Evolutionary conservation across 805 yeast genomes (phyloP).

Genomic region (Candida sakaeoensis): DNA sequence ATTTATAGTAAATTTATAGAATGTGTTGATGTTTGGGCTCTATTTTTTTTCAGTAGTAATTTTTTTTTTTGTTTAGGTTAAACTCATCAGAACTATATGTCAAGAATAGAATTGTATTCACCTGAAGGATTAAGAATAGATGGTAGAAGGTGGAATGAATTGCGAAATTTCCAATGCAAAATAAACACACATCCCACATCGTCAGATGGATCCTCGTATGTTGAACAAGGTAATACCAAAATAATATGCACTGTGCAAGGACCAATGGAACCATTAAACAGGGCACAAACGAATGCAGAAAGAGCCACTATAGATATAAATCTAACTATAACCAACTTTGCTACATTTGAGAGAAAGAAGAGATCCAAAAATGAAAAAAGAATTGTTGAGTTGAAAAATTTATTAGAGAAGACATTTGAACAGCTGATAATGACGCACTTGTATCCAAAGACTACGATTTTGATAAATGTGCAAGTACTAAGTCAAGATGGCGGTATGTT

Average conservation of each 20-base stretch:
- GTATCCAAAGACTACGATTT: constrained; percentile 82
- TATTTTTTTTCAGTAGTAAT: not conserved
- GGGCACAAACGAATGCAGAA: constrained; percentile 48
- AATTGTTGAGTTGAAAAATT: constrained; percentile 61
- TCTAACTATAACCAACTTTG: constrained; percentile 75
- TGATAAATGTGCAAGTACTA: constrained; percentile 69
- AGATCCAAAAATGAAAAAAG: constrained; percentile 66
- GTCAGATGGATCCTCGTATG: constrained; percentile 87
- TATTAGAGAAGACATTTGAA: constrained; percentile 65
- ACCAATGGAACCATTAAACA: constrained; percentile 74
- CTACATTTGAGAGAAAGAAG: constrained; percentile 71
- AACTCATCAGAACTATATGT: constrained; percentile 4
- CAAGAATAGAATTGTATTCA: constrained; percentile 74
- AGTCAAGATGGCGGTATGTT: constrained; percentile 89
- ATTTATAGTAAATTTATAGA: constrained; percentile 37
- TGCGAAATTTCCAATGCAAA: constrained; percentile 74
- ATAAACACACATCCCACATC: constrained; percentile 85
- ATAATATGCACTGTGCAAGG: constrained; percentile 84
- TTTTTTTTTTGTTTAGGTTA: not conserved
- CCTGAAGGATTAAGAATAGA: constrained; percentile 93
- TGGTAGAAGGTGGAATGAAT: constrained; percentile 94
- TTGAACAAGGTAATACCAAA: constrained; percentile 90
- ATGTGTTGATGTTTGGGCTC: not conserved
- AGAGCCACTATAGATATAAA: constrained; percentile 60
- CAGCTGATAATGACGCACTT: constrained; percentile 70